Conservation (phyloP, 352 stramenopile species). For the Globisporangium alternatum region DNA sequence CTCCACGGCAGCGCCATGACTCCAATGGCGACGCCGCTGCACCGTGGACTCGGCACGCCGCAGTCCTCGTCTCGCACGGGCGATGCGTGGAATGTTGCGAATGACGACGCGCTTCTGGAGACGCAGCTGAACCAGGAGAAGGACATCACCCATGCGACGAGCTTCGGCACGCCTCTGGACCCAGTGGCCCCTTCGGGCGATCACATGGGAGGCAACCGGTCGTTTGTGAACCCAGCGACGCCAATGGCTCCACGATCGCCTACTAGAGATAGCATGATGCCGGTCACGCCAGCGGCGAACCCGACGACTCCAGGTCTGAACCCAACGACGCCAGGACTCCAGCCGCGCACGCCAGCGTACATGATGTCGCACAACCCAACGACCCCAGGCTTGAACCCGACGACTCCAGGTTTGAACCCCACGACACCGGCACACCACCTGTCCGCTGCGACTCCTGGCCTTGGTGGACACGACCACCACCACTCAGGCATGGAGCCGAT, state of each 20-base stretch:
- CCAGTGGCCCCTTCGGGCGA: slow-evolving; percentile 59
- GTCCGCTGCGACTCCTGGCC: slow-evolving; percentile 66
- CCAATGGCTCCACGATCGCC: slow-evolving; percentile 64
- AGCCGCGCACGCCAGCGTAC: slow-evolving; percentile 72
- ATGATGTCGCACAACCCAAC: slow-evolving; percentile 78
- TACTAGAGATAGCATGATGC: slow-evolving; percentile 57
- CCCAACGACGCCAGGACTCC: slow-evolving; percentile 76
- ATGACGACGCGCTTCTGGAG: slow-evolving; percentile 83
- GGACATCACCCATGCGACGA: slow-evolving; percentile 87
- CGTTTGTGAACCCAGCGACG: slow-evolving; percentile 48
- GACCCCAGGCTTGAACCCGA: slow-evolving; percentile 79
- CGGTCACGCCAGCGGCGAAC: slow-evolving; percentile 66
- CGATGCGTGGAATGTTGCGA: slow-evolving; percentile 85
- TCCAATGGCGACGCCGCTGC: slow-evolving; percentile 84
- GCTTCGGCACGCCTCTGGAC: slow-evolving; percentile 80
- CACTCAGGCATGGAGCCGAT: slow-evolving; percentile 82
- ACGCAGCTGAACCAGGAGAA: slow-evolving; percentile 89
- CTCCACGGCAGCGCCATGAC: slow-evolving; percentile 84
- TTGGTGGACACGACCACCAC: slow-evolving; percentile 50
- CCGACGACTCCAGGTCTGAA: slow-evolving; percentile 78
- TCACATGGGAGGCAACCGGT: slow-evolving; percentile 46
- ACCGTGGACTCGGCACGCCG: slow-evolving; percentile 76
- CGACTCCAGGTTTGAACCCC: slow-evolving; percentile 73
- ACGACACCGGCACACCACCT: slow-evolving; percentile 70
- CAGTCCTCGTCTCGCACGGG: slow-evolving; percentile 52